These are phyloP conservation scores for Cystofilobasidium ferigula DNA, from an alignment of 768 basidiomycete species.

Conservation along the genomic window DNA sequence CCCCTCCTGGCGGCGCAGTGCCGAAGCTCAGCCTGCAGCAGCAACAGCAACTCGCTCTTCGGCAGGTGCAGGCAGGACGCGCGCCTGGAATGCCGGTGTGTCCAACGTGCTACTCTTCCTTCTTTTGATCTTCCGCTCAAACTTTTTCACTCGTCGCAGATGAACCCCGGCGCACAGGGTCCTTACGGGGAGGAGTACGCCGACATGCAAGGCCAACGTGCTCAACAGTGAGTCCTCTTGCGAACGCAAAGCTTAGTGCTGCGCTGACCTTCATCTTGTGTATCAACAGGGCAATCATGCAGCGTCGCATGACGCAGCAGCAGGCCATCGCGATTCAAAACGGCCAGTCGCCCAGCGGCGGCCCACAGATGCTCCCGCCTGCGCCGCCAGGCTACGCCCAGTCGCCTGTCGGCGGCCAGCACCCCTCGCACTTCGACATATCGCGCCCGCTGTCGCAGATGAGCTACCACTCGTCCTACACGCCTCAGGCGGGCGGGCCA, in stretches of 20 bases:
- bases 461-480: slow-evolving; percentile 7
- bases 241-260: too few species aligned
- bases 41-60: not conserved
- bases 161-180: not conserved
- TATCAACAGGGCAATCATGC: not conserved
- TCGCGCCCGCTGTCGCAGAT: not conserved
- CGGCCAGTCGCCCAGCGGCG: slow-evolving; percentile 3
- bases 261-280: too few species aligned
- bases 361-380: not conserved
- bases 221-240: too few species aligned
- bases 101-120: not conserved
- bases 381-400: not conserved
- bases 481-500: not conserved
- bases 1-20: not conserved
- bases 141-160: too few species aligned
- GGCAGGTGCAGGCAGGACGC: not conserved
- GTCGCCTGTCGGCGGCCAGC: not conserved
- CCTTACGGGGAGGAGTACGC: not conserved
- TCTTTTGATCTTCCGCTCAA: not conserved
- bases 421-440: not conserved
- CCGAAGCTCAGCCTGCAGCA: slow-evolving; percentile 5
- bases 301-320: slow-evolving; percentile 2
- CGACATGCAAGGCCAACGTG: too few species aligned
- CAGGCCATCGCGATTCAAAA: not conserved
- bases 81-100: not conserved